Evolutionary conservation across 352 stramenopile species (phyloP), one percentile per base, ranked within the genome.

Genomic region (Pythium utonaiense): DNA sequence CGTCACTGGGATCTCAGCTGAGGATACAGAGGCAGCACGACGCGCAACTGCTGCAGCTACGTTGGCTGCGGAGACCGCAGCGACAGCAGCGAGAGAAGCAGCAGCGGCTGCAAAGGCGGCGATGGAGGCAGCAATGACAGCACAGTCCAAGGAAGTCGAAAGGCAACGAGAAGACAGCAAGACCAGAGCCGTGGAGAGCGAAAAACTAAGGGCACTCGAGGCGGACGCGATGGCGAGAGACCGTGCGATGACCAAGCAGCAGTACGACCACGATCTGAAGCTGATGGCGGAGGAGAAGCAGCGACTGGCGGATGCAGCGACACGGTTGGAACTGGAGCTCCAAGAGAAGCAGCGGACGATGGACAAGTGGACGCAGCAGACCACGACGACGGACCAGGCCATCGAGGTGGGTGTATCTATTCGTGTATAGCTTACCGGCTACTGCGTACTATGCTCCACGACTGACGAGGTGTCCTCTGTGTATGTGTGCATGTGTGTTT

Each of bases 401-500:
- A 67, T 87, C n/a, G 73, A 87, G 75, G 77, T 81, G 36, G 33
- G 45, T 25, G 9, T n/a, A n/a, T n/a, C n/a, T n/a, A n/a, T n/a
- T n/a, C n/a, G n/a, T n/a, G n/a, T n/a, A n/a, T n/a, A n/a, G n/a
- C n/a, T n/a, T n/a, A n/a, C n/a, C n/a, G n/a, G n/a, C n/a, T n/a
- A n/a, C n/a, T n/a, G n/a, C n/a, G n/a, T n/a, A n/a, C n/a, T n/a
- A n/a, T n/a, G n/a, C n/a, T n/a, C n/a, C n/a, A n/a, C n/a, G n/a
- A n/a, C n/a, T n/a, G n/a, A n/a, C n/a, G n/a, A n/a, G n/a, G n/a
- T n/a, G n/a, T n/a, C n/a, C n/a, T n/a, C n/a, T n/a, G n/a, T n/a
- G n/a, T n/a, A 16, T 44, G 24, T 34, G 19, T 24, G 22, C n/a
- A 16, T 13, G 24, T 28, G 48, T 51, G n/a, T n/a, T n/a, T n/a